Conservation (phyloP, 2,329 filamentous ascomycete species). For the Colletotrichum sojae region DNA sequence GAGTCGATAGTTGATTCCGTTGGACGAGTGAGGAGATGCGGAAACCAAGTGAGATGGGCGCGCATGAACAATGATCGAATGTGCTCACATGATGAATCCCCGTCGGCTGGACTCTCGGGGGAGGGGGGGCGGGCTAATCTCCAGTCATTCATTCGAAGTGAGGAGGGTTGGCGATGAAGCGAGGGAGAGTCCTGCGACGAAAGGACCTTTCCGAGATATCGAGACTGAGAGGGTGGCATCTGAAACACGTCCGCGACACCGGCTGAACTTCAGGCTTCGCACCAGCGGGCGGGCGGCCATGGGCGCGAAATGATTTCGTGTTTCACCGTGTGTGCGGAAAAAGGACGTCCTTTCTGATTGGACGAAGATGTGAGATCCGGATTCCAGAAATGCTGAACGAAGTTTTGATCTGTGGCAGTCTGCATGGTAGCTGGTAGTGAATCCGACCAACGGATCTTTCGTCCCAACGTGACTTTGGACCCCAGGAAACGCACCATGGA, state of each 20-base stretch:
- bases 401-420: no score
- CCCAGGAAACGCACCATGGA: background rate
- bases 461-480: slow-evolving; percentile 15
- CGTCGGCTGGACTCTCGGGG: background rate
- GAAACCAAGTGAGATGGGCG: background rate
- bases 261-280: slow-evolving; percentile 33
- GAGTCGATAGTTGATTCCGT: background rate
- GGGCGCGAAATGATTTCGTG: slow-evolving; percentile 19
- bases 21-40: background rate
- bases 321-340: slow-evolving; percentile 25
- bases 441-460: background rate
- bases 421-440: background rate
- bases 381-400: slow-evolving; percentile 5
- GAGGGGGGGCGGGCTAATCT: no score
- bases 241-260: slow-evolving; percentile 41
- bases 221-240: slow-evolving; percentile 24
- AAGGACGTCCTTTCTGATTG: slow-evolving; percentile 9
- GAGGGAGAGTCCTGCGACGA: slow-evolving; percentile 30
- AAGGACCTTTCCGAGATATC: slow-evolving; percentile 6
- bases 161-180: slow-evolving; percentile 18
- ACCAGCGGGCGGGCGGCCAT: slow-evolving; percentile 8
- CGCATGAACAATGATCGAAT: slow-evolving; percentile 20
- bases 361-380: slow-evolving; percentile 1
- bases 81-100: background rate
- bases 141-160: background rate